Conservation (phyloP, 163 green algal species). For the Scenedesmus sp. region DNA sequence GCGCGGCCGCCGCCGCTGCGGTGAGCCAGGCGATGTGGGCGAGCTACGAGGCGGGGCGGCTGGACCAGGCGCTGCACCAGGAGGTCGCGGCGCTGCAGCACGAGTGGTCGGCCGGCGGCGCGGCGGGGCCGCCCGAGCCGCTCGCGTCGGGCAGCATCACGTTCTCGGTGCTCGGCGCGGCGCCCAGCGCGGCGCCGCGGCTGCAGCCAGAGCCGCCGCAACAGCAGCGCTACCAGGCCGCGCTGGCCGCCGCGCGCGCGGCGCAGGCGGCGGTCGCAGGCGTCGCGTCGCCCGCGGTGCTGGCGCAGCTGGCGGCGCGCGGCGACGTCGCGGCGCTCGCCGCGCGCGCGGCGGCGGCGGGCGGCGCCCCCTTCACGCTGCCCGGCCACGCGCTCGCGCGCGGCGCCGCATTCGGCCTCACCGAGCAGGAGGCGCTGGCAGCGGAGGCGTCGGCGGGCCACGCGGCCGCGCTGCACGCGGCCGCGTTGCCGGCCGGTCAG, state of each 20-base stretch:
- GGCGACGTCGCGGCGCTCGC: not conserved
- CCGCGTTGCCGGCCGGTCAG: too few species aligned
- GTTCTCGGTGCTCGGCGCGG: too few species aligned
- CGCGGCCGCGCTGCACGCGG: too few species aligned
- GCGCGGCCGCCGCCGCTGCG: too few species aligned
- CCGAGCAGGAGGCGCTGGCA: conserved; percentile 14
- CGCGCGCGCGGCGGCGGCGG: conserved; percentile 3
- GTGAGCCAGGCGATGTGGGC: conserved; percentile 4
- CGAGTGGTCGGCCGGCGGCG: too few species aligned
- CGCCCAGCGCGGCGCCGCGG: too few species aligned
- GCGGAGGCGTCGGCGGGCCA: not conserved
- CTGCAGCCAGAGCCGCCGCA: conserved; percentile 2
- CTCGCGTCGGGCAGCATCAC: too few species aligned
- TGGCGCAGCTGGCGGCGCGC: not conserved
- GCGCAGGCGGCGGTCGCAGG: not conserved
- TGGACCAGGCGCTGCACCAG: not conserved
- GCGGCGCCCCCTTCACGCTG: not conserved
- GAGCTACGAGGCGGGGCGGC: not conserved
- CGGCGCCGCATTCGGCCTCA: too few species aligned
- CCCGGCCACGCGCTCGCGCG: not conserved
- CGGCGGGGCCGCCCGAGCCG: too few species aligned
- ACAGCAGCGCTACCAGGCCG: conserved; percentile 2
- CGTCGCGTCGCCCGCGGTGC: not conserved
- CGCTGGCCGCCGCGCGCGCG: too few species aligned
- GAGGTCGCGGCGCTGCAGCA: too few species aligned